Conservation (phyloP, 2,329 filamentous ascomycete species). For the Escovopsis sp. region DNA sequence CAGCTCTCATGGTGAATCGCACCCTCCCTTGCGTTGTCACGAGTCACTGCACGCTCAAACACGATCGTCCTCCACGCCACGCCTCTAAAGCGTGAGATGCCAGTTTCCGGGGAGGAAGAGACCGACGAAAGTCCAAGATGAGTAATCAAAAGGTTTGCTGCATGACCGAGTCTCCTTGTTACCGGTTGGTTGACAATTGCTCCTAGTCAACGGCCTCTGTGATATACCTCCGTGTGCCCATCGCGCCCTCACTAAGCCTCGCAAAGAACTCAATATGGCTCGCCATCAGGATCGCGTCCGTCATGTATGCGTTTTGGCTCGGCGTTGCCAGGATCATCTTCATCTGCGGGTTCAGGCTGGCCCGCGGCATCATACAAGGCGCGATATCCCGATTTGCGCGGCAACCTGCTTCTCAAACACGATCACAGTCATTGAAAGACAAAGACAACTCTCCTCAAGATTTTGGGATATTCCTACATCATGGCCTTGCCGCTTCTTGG, state of each 20-base stretch:
- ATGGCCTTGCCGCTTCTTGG: constrained; percentile 26
- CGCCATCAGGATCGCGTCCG: constrained; percentile 36
- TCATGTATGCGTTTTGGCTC: constrained; percentile 37
- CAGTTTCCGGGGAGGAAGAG: too few species aligned
- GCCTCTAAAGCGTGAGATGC: too few species aligned
- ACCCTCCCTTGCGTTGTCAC: too few species aligned
- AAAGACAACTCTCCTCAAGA: constrained; percentile 34
- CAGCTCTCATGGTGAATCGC: too few species aligned
- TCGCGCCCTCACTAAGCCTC: constrained; percentile 46
- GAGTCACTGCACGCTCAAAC: too few species aligned
- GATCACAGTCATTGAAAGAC: constrained; percentile 19
- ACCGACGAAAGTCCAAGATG: too few species aligned
- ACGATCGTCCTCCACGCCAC: too few species aligned
- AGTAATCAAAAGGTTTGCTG: not conserved
- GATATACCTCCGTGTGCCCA: constrained; percentile 41
- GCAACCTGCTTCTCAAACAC: too few species aligned
- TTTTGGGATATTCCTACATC: constrained; percentile 41
- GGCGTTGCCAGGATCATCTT: constrained; percentile 41
- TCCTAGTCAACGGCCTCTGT: constrained; percentile 4
- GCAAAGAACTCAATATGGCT: constrained; percentile 45
- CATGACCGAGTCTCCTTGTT: not conserved
- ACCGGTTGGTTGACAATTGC: too few species aligned
- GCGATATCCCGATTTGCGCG: constrained; percentile 29
- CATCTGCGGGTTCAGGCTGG: constrained; percentile 41
- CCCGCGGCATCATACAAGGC: constrained; percentile 38